phyloP scores from a whole-genome alignment of 75 land plant species.

The Pinus tabuliformis region DNA sequence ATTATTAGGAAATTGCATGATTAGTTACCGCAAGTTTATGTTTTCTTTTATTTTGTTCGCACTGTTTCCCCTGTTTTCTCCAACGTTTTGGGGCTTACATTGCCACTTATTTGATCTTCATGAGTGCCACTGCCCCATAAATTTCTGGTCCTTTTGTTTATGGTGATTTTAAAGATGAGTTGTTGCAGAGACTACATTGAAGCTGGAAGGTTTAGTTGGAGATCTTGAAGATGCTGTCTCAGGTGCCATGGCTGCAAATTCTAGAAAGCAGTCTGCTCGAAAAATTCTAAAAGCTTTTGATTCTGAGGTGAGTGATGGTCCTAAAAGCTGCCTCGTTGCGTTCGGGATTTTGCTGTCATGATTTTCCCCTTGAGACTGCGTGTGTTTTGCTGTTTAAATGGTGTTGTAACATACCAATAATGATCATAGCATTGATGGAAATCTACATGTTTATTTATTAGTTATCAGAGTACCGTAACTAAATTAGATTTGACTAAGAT shows the following conservation, averaged over 20 bases:
- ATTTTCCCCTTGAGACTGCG: too few relatives aligned
- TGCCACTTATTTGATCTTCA: neutral
- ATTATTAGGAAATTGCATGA: too few relatives aligned
- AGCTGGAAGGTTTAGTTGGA: conserved; percentile 80
- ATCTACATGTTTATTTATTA: too few relatives aligned
- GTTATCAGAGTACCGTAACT: too few relatives aligned
- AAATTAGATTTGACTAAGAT: too few relatives aligned
- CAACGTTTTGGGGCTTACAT: neutral
- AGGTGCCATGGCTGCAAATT: conserved; percentile 37
- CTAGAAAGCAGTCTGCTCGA: conserved; percentile 17
- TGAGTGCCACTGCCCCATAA: too few relatives aligned
- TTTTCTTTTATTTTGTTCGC: too few relatives aligned
- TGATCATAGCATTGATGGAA: too few relatives aligned
- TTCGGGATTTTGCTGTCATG: too few relatives aligned
- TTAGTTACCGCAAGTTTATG: too few relatives aligned
- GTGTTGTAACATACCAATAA: too few relatives aligned
- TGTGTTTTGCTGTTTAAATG: too few relatives aligned
- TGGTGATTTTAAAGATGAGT: neutral
- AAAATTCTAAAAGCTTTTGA: conserved; percentile 15
- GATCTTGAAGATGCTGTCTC: conserved; percentile 96
- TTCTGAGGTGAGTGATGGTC: conserved; percentile 40
- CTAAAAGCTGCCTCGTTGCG: neutral
- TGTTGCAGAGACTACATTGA: conserved; percentile 69
- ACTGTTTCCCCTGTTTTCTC: neutral
- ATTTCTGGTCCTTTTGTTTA: neutral